A percentile compares a stretch with the other conserved stretches of the same genome.
Conservation (phyloP, 2,329 filamentous ascomycete genomes). For the Aspergillus luchuensis region DNA sequence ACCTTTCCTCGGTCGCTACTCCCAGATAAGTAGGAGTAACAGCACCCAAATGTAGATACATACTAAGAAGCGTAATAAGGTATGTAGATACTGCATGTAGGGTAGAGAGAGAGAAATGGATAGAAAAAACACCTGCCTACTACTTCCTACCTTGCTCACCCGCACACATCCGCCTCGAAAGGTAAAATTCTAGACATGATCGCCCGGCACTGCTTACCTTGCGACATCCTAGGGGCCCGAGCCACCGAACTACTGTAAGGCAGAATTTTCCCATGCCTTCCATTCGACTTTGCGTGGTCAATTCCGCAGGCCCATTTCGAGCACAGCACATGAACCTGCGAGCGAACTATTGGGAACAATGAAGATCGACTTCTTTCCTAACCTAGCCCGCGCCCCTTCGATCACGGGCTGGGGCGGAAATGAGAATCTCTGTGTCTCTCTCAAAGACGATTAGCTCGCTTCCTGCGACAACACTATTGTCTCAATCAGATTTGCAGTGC, state of each 20-base stretch:
- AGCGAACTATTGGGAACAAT: not conserved
- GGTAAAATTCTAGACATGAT: conserved; percentile 1
- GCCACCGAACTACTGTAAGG: not conserved
- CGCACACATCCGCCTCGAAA: not conserved
- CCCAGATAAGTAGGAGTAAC: too few relatives aligned
- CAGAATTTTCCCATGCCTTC: not conserved
- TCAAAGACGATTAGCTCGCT: conserved; percentile 2
- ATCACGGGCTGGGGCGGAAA: not conserved
- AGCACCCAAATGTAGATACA: not conserved
- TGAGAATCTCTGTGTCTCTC: not conserved
- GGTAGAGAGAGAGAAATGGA: too few relatives aligned
- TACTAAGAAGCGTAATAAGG: not conserved
- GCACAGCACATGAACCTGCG: not conserved
- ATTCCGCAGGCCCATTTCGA: not conserved
- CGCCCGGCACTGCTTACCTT: not conserved
- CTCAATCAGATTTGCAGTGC: not conserved
- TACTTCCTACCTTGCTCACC: not conserved
- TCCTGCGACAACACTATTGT: conserved; percentile 5
- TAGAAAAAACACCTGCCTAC: too few relatives aligned
- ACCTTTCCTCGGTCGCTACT: not conserved
- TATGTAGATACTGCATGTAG: too few relatives aligned
- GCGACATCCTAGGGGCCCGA: not conserved
- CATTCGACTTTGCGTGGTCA: not conserved
- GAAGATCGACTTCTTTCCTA: not conserved
- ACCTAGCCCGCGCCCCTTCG: not conserved